Percentiles rank a stretch among this genome's conserved stretches.
phyloP scores from a whole-genome alignment of 2,329 filamentous ascomycete species.

The Karstenula rhodostoma region DNA sequence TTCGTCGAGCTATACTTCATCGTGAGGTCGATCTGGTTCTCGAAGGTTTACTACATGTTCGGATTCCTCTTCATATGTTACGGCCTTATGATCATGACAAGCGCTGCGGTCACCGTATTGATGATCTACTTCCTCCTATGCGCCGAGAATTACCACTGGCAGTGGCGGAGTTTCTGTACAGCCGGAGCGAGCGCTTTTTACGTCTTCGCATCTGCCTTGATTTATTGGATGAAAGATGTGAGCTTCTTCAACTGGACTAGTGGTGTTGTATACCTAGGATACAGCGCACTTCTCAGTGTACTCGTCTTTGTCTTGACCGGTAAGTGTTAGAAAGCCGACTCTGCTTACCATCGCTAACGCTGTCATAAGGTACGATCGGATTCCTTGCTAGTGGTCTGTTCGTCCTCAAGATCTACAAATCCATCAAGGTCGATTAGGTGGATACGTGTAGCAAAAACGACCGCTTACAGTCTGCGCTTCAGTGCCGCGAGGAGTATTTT shows the following conservation, averaged over 20 bases:
- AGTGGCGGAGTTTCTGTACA: conserved; percentile 93
- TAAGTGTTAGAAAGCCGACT: conserved; percentile 57
- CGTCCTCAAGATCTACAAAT: conserved; percentile 90
- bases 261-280: conserved; percentile 90
- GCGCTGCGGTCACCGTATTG: conserved; percentile 88
- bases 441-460: not conserved
- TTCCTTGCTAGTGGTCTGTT: conserved; percentile 97
- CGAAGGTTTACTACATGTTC: conserved; percentile 99
- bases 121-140: conserved; percentile 97
- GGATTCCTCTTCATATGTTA: conserved; percentile 98
- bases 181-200: conserved; percentile 91
- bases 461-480: not conserved
- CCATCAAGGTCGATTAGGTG: conserved; percentile 95
- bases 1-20: conserved; percentile 99
- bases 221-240: conserved; percentile 90
- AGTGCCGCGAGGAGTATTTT: not conserved
- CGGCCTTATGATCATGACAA: conserved; percentile 95
- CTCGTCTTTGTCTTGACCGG: conserved; percentile 94
- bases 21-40: conserved; percentile 99
- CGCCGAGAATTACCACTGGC: conserved; percentile 98
- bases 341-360: not conserved
- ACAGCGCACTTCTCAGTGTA: conserved; percentile 87
- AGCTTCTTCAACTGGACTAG: conserved; percentile 85
- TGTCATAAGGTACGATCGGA: conserved; percentile 80
- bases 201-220: conserved; percentile 87